These are phyloP conservation scores for Microascus cirrosus DNA, from an alignment of 2,329 filamentous ascomycete species.

Conservation along the genomic window DNA sequence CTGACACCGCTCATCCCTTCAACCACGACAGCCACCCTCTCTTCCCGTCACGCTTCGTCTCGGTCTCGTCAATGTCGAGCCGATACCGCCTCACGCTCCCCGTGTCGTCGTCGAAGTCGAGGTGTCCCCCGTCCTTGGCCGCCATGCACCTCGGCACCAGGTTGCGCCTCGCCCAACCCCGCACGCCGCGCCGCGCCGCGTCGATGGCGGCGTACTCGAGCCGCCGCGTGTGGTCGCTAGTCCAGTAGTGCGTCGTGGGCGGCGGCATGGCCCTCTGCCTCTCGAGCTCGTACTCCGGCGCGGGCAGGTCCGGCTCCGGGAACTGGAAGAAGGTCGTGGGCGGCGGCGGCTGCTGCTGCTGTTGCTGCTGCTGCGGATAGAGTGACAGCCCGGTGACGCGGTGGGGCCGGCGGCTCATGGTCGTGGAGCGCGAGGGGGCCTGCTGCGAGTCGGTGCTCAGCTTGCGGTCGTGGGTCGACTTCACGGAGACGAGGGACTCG, in stretches of 20 bases:
- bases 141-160: slow-evolving; percentile 51
- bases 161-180: slow-evolving; percentile 46
- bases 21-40: neutral
- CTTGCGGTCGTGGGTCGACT: slow-evolving; percentile 21
- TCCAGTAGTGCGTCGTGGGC: slow-evolving; percentile 56
- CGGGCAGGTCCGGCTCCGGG: slow-evolving; percentile 27
- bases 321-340: slow-evolving; percentile 36
- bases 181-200: slow-evolving; percentile 46
- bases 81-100: slow-evolving; percentile 54
- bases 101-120: slow-evolving; percentile 49
- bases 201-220: slow-evolving; percentile 59
- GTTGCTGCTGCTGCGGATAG: slow-evolving; percentile 19
- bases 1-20: neutral
- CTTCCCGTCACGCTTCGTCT: neutral
- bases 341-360: slow-evolving; percentile 11
- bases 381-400: slow-evolving; percentile 24
- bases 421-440: slow-evolving; percentile 13
- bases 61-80: slow-evolving; percentile 38
- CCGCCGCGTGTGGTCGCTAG: slow-evolving; percentile 48
- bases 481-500: slow-evolving; percentile 30
- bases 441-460: slow-evolving; percentile 15
- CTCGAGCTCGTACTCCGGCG: slow-evolving; percentile 10
- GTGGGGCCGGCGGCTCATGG: slow-evolving; percentile 1
- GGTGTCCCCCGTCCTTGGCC: slow-evolving; percentile 33
- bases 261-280: slow-evolving; percentile 32